phyloP scores from a whole-genome alignment of 2,329 filamentous ascomycete species.

The Triangularia verruculosa region DNA sequence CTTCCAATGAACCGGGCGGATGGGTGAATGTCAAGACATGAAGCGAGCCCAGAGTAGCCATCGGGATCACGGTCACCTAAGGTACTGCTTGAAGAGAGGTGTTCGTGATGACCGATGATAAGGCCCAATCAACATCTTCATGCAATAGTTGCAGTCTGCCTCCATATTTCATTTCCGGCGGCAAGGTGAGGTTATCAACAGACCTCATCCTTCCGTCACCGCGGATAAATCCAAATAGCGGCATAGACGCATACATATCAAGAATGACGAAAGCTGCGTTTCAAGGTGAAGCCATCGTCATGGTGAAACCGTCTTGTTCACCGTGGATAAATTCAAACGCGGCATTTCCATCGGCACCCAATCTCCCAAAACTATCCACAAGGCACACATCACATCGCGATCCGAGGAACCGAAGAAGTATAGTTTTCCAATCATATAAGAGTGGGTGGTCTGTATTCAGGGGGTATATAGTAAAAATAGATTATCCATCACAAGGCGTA shows the following conservation, averaged over 20 bases:
- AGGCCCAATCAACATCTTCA: constrained; percentile 5
- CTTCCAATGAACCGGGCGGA: background rate
- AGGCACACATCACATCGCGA: background rate
- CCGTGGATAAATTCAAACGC: constrained; percentile 14
- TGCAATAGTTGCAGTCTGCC: background rate
- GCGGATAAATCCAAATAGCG: background rate
- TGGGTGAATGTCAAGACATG: background rate
- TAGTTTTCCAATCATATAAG: background rate
- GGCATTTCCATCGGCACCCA: background rate
- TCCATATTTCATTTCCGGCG: background rate
- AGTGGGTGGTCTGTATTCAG: constrained; percentile 1
- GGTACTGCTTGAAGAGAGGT: background rate
- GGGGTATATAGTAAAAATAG: constrained; percentile 18
- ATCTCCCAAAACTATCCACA: background rate
- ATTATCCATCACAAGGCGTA: constrained; percentile 2
- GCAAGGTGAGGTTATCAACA: constrained; percentile 1
- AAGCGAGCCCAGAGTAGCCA: background rate
- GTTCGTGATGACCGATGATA: background rate
- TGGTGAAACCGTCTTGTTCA: background rate
- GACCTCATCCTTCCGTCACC: background rate
- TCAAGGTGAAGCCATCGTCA: constrained; percentile 11
- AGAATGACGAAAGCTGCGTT: background rate
- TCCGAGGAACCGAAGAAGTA: background rate
- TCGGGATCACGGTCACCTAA: background rate
- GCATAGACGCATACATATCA: background rate